Conservation (phyloP, 805 yeast genomes). For the Phaffomyces opuntiae region DNA sequence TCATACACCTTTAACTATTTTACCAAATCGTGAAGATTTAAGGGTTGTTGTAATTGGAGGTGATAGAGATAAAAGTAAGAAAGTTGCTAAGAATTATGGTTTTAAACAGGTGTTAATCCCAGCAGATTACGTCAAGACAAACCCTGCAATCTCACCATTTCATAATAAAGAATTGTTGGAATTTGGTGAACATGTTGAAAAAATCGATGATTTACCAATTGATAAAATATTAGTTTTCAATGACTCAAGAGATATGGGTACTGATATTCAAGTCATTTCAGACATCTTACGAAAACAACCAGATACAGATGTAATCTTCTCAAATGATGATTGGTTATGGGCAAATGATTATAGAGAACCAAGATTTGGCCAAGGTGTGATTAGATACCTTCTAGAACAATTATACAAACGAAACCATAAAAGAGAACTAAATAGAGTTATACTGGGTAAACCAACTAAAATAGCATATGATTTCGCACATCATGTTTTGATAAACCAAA, state of each 20-base stretch:
- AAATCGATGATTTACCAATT: constrained; percentile 17
- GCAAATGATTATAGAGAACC: constrained; percentile 74
- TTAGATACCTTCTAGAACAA: constrained; percentile 54
- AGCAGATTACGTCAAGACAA: constrained; percentile 56
- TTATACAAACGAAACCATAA: constrained; percentile 46
- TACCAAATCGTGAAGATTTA: constrained; percentile 41
- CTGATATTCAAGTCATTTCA: constrained; percentile 71
- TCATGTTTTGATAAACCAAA: constrained; percentile 43
- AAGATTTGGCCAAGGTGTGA: constrained; percentile 89
- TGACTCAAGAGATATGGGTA: constrained; percentile 85
- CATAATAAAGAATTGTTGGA: constrained; percentile 42
- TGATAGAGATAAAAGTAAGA: constrained; percentile 56
- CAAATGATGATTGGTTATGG: constrained; percentile 83
- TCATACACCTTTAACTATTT: constrained; percentile 75
- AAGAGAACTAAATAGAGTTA: constrained; percentile 44
- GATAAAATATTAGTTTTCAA: constrained; percentile 80
- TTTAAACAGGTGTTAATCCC: constrained; percentile 69
- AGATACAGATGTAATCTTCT: constrained; percentile 65
- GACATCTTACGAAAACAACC: constrained; percentile 66
- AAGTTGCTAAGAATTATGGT: constrained; percentile 72
- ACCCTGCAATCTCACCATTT: constrained; percentile 76
- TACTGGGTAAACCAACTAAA: constrained; percentile 77
- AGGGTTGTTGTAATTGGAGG: constrained; percentile 86
- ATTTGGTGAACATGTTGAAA: constrained; percentile 23
- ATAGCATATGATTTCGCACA: constrained; percentile 82